These are phyloP conservation scores for Diatrype stigma DNA, from an alignment of 2,329 filamentous ascomycete species.

Conservation along the genomic window DNA sequence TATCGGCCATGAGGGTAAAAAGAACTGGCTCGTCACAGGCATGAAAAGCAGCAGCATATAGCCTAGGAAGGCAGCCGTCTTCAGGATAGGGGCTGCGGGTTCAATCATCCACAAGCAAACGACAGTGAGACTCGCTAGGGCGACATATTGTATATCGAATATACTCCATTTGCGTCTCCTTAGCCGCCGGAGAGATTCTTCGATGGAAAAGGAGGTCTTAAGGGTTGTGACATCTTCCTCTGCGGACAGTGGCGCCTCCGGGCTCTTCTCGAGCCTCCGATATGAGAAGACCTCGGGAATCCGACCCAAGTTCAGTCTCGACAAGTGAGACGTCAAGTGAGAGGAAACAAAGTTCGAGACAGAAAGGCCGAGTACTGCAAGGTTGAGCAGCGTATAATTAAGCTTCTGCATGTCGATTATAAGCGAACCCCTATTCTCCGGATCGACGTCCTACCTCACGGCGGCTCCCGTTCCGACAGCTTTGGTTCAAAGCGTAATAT, in stretches of 20 bases:
- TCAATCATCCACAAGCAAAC: conserved; percentile 77
- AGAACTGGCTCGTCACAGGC: conserved; percentile 85
- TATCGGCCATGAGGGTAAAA: conserved; percentile 80
- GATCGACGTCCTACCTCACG: not conserved
- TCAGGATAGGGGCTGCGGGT: conserved; percentile 73
- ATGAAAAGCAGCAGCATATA: conserved; percentile 69
- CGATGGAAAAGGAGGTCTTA: conserved; percentile 76
- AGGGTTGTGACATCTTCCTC: conserved; percentile 62
- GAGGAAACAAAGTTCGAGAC: not conserved
- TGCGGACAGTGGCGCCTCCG: not conserved
- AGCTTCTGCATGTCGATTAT: not conserved
- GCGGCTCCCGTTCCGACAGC: not conserved
- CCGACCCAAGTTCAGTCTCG: not conserved
- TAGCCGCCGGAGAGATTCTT: conserved; percentile 71
- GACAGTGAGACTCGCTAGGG: conserved; percentile 68
- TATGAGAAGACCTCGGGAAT: not conserved
- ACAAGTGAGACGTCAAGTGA: not conserved
- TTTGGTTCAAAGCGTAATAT: not conserved
- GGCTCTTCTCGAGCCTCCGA: not conserved
- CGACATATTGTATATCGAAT: conserved; percentile 80
- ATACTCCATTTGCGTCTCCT: conserved; percentile 75
- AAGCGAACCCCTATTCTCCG: not conserved
- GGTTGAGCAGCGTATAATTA: not conserved
- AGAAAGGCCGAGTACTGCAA: not conserved
- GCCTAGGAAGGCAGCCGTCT: conserved; percentile 65